These are phyloP conservation scores for Sarocladium brachiariae DNA, from an alignment of 2,329 filamentous ascomycete genomes.

Conservation along the genomic window DNA sequence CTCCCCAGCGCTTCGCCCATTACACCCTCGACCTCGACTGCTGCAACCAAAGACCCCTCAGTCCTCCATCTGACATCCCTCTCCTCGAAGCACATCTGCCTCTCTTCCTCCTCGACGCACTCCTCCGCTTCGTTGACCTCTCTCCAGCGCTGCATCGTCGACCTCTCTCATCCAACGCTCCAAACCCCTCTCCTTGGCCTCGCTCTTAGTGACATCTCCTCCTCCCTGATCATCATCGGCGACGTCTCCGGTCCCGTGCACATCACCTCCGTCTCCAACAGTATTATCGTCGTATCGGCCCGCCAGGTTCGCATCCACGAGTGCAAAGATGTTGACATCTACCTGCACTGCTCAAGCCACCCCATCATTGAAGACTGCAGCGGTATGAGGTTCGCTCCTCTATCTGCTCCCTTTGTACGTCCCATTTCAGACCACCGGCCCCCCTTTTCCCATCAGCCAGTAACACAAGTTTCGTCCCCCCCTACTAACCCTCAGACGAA, in stretches of 20 bases:
- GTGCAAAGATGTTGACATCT: conserved; percentile 73
- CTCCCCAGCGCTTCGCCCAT: conserved; percentile 10
- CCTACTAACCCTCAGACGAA: background rate
- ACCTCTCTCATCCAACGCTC: conserved; percentile 63
- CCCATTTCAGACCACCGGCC: background rate
- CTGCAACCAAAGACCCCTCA: conserved; percentile 46
- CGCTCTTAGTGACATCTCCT: conserved; percentile 59
- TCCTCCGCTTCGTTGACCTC: conserved; percentile 67
- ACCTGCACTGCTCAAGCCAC: conserved; percentile 72
- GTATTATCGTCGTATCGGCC: conserved; percentile 70
- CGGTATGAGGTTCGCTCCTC: conserved; percentile 68
- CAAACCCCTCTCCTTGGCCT: conserved; percentile 60
- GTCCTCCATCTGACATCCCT: conserved; percentile 61
- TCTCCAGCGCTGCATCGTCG: conserved; percentile 65
- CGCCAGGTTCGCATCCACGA: conserved; percentile 93
- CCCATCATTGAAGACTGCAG: conserved; percentile 92
- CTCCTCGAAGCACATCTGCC: conserved; percentile 74
- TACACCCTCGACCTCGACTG: conserved; percentile 18
- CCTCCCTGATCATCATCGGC: conserved; percentile 70
- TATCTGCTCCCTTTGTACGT: conserved; percentile 65
- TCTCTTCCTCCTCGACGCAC: conserved; percentile 62
- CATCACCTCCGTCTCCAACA: conserved; percentile 66
- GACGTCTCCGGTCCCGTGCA: conserved; percentile 75
- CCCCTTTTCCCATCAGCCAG: too few relatives aligned
- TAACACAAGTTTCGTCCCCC: too few relatives aligned